Evolutionary conservation across 352 stramenopile genomes (phyloP), one percentile per base, ranked within the genome.

Genomic region (Pythium phragmiticola): DNA sequence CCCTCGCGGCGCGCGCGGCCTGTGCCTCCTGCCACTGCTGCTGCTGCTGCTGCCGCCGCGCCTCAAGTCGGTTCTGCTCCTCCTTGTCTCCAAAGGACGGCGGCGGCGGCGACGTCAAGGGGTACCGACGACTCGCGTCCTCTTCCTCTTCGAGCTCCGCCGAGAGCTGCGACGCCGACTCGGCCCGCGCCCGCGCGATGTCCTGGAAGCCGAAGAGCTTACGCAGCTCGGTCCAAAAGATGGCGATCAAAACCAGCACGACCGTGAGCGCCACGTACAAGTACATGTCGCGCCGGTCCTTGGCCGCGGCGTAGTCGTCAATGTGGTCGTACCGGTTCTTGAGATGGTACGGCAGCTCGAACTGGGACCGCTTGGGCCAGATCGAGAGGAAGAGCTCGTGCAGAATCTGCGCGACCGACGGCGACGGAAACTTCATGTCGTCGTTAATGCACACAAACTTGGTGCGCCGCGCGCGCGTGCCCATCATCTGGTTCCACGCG

Each of bases 401-500:
- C 45, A 98, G 69, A 50, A 94, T 94, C 63, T 94, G 80, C 48
- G 79, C 82, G 23, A 98, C 78, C 7, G 82, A 67, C 17, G 69
- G 66, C n/a, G 90, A 90, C 57, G 92, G 88, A 50, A 83, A 77
- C 63, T 96, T 84, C 85, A 98, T 97, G 75, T 98, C 89, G 79
- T 98, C 95, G 70, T 98, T 98, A 66, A 98, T 93, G 70, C 94
- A 98, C 23, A 98, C 90, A 63, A 98, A 98, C 79, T 98, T 98
- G 51, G 89, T 92, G 26, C 92, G 87, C 11, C 89, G 77, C 49
- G 86, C 87, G 41, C 95, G 87, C 51, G 96, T 95, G 60, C 86
- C 90, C 63, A 98, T 86, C 72, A 98, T 90, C 76, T 98, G 88
- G 57, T 88, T 87, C 79, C 87, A 92, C 41, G 94, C 95, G 47